phyloP scores from a whole-genome alignment of 1,284 basidiomycete genomes.

The Apiotrichum montevideense region DNA sequence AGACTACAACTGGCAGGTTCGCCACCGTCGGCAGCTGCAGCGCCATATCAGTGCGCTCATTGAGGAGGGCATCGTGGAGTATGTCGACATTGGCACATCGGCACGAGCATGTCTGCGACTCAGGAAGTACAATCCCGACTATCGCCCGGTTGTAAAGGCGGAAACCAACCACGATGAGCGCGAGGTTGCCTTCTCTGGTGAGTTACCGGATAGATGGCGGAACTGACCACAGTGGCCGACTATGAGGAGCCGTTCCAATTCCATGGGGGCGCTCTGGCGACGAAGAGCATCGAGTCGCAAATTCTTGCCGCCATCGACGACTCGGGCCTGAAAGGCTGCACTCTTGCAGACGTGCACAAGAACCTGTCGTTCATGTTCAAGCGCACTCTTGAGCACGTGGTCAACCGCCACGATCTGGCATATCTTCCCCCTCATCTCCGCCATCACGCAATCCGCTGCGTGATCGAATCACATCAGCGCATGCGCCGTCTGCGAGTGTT shows the following conservation, averaged over 20 bases:
- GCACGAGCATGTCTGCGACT: slow-evolving; percentile 30
- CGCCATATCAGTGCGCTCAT: slow-evolving; percentile 28
- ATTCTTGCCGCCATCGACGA: slow-evolving; percentile 19
- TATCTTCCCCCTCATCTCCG: slow-evolving; percentile 28
- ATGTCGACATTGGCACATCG: slow-evolving; percentile 28
- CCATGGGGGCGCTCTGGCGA: slow-evolving; percentile 9
- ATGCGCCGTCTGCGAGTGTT: slow-evolving; percentile 34
- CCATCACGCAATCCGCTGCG: slow-evolving; percentile 18
- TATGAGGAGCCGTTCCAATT: slow-evolving; percentile 11
- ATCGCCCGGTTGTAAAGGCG: slow-evolving; percentile 1
- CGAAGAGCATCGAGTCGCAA: slow-evolving; percentile 25
- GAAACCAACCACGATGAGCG: neutral
- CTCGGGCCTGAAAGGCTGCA: slow-evolving; percentile 22
- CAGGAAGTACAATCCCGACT: slow-evolving; percentile 37
- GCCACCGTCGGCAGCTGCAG: slow-evolving; percentile 28
- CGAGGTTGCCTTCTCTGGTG: neutral
- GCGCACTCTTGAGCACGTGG: slow-evolving; percentile 31
- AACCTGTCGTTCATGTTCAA: slow-evolving; percentile 22
- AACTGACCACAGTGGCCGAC: slow-evolving; percentile 11
- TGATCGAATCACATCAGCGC: slow-evolving; percentile 31
- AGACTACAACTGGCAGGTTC: slow-evolving; percentile 7
- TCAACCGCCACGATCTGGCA: slow-evolving; percentile 25
- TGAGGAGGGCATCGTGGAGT: slow-evolving; percentile 29
- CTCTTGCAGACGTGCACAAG: slow-evolving; percentile 20
- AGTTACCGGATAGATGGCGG: neutral